Conservation (phyloP, 768 basidiomycete genomes). For the Boletus patriciae region DNA sequence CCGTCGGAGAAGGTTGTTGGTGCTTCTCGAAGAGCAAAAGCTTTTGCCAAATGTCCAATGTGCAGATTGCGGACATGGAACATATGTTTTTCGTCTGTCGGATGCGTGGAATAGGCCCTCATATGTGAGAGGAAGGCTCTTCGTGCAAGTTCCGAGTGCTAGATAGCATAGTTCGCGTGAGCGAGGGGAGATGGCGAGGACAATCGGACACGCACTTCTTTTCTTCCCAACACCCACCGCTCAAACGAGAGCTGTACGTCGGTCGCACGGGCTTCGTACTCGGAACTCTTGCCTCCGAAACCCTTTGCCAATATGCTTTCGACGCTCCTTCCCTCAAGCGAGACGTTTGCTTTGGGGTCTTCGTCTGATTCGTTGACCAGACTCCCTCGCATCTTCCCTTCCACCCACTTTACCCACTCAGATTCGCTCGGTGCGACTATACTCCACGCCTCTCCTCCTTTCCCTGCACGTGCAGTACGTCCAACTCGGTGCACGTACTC, state of each 20-base stretch:
- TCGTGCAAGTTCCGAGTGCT: conserved; percentile 80
- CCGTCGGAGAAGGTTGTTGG: conserved; percentile 45
- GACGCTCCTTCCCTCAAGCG: conserved; percentile 59
- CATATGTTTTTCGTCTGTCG: conserved; percentile 90
- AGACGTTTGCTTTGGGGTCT: conserved; percentile 40
- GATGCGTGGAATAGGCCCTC: conserved; percentile 96
- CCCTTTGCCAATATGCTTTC: conserved; percentile 76
- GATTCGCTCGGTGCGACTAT: conserved; percentile 85
- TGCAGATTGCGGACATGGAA: conserved; percentile 96
- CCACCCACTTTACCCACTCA: conserved; percentile 90
- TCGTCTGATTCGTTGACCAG: conserved; percentile 27
- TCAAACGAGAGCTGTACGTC: conserved; percentile 95
- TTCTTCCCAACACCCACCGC: conserved; percentile 79
- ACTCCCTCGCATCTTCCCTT: conserved; percentile 72
- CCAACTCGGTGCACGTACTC: conserved; percentile 98
- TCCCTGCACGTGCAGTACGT: conserved; percentile 94
- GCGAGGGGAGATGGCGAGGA: background rate
- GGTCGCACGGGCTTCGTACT: conserved; percentile 88
- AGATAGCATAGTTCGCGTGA: background rate
- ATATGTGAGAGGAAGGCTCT: conserved; percentile 90
- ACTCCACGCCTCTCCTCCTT: conserved; percentile 94
- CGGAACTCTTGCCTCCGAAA: conserved; percentile 79
- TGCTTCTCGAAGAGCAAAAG: conserved; percentile 87
- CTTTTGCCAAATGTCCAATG: conserved; percentile 90
- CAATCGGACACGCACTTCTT: conserved; percentile 53